Base-by-base conservation (phyloP, 2,329 filamentous ascomycete genomes). In the Teratosphaeria destructans region DNA sequence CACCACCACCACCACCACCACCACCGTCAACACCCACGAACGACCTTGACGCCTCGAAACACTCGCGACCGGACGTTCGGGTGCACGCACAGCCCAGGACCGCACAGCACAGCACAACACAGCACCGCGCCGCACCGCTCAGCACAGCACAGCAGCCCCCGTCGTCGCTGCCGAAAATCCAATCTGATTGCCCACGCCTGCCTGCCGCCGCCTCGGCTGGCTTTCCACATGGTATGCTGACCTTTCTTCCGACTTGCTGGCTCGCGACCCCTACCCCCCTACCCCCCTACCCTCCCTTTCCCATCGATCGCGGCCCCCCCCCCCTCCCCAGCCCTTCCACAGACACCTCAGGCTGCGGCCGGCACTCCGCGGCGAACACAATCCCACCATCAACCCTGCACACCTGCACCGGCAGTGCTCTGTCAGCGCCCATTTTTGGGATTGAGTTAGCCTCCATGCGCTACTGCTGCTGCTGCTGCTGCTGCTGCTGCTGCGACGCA, bases 351-450 rank as follows among this genome's bases (percentile, higher is more conserved):
- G 23, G 23, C 23, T 43, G 43, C 29, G 35, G 52, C 52, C 52
- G 59, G 35, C 59, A 32, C 54, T 59, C 47, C 7, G 27, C 52
- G 43, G 23, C 16, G n/a, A 49, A 54, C 56, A 34, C 57, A 19
- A 49, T 56, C 29, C 58, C 56, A 27, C 54, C 58, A 60, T 58
- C 58, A 62, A 60, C 58, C 61, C 55, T 62, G 58, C 47, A 53
- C 58, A 59, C 35, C 26, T 59, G 55, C 60, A 58, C 56, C 32
- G 16, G 12, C 34, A 26, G 23, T 52, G 52, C 43, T 49, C 35
- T 34, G 16, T 49, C 23, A 29, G 54, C 29, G 29, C 5, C 60
- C 32, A 52, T 37, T 23, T 39, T 58, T 39, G 49, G 37, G 43
- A 11, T 49, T n/a, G 43, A 49, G 43, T 49, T n/a, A 19, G 19